A percentile compares a stretch with the other conserved stretches of the same genome.
These are phyloP conservation scores for Zasmidium angulare DNA, from an alignment of 2,329 filamentous ascomycete species.

Conservation along the genomic window DNA sequence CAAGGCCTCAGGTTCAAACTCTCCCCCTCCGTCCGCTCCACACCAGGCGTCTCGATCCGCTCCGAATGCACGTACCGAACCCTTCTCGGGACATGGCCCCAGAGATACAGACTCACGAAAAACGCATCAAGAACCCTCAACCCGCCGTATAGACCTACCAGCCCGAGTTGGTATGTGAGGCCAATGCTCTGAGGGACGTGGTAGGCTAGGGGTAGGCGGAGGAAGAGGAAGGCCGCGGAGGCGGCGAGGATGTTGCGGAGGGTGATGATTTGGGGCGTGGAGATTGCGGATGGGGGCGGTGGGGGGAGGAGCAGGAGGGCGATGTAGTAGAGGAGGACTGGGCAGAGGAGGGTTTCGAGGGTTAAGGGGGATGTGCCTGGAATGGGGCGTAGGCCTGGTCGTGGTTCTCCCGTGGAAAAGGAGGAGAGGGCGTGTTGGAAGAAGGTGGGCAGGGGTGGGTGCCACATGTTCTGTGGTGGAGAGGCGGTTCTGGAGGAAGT, in stretches of 20 bases:
- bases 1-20: slow-evolving; percentile 11
- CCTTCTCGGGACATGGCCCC: slow-evolving; percentile 42
- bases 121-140: slow-evolving; percentile 45
- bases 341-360: slow-evolving; percentile 39
- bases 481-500: too few relatives aligned
- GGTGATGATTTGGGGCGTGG: slow-evolving; percentile 30
- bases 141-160: slow-evolving; percentile 45
- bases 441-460: slow-evolving; percentile 19
- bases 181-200: slow-evolving; percentile 47
- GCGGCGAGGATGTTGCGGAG: slow-evolving; percentile 42
- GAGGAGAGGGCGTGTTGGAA: slow-evolving; percentile 22
- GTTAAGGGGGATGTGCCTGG: slow-evolving; percentile 43
- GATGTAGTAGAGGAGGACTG: slow-evolving; percentile 45
- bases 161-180: slow-evolving; percentile 46
- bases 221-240: slow-evolving; percentile 41
- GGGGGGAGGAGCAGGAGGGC: slow-evolving; percentile 44
- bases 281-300: slow-evolving; percentile 38
- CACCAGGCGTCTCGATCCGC: slow-evolving; percentile 31
- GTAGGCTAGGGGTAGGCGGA: slow-evolving; percentile 43
- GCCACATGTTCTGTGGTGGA: neutral
- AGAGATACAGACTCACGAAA: slow-evolving; percentile 44
- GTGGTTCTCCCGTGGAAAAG: slow-evolving; percentile 29
- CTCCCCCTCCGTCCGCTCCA: slow-evolving; percentile 11
- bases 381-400: slow-evolving; percentile 42
- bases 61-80: slow-evolving; percentile 42